Base-by-base conservation (phyloP, 2,329 filamentous ascomycete genomes). In the Rhynchosporium graminicola region DNA sequence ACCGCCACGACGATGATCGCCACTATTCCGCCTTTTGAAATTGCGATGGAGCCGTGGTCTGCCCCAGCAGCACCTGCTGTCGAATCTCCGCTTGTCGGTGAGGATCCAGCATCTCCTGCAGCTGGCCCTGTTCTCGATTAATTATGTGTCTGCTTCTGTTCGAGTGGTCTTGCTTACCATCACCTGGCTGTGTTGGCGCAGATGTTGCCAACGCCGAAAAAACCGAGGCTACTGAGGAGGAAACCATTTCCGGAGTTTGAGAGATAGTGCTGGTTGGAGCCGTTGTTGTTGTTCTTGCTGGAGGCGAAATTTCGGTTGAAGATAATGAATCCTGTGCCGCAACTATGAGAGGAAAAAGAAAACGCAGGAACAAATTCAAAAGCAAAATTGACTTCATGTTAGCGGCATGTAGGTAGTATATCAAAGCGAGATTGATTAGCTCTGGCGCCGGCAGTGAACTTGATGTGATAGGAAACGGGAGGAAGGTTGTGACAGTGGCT, bases 1-100 rank as follows among this genome's bases (percentile, higher is more conserved):
- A 85, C 84, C 4, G 92, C 89, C 3, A 92, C 83, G 12, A 90
- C 80, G 61, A 91, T 86, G 68, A 95, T 92, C 54, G 89, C 90
- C 62, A 91, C 82, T 70, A 92, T 79, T 13, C 83, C 90, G 26
- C 87, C 88, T 43, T 80, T 85, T 2, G 88, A 91, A 28, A 95
- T 76, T 43, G 80, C 80, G 68, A 89, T 82, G 15, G 82, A 84
- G 5, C 84, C 83, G 28, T 80, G 80, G 64, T 82, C 83, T 15
- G 80, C 76, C 20, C 91, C 90, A 43, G 84, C 82, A 15, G 90
- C 89, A 29, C 90, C 91, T 15, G 81, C 83, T 40, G 83, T 83
- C 64, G 77, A 79, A 63, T 84, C 82, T 59, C 79, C 76, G 36
- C 70, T 67, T 31, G 72, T 74, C 31, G 75, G 75, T 31, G 76